Evolutionary conservation across 768 basidiomycete genomes (phyloP).

Genomic region (Lactarius deliciosus): DNA sequence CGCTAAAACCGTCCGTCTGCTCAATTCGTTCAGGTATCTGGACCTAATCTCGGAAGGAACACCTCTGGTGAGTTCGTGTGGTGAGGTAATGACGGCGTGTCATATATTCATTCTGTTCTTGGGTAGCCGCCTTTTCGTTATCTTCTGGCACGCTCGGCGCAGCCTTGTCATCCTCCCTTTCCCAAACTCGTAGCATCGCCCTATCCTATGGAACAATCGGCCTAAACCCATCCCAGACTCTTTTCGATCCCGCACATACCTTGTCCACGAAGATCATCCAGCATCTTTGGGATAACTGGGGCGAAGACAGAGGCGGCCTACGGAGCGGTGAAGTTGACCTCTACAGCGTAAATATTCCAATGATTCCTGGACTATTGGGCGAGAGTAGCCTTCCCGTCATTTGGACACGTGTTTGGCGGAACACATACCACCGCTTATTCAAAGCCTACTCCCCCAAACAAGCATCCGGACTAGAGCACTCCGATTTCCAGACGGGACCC

Average conservation of each 20-base stretch:
- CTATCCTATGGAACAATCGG: constrained; percentile 83
- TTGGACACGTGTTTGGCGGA: constrained; percentile 87
- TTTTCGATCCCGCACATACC: constrained; percentile 69
- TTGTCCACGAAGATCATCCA: constrained; percentile 66
- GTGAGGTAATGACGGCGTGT: constrained; percentile 2
- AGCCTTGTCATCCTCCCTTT: constrained; percentile 76
- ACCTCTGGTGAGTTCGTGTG: constrained; percentile 57
- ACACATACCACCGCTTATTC: constrained; percentile 81
- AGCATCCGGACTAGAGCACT: constrained; percentile 29
- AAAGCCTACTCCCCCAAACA: constrained; percentile 40
- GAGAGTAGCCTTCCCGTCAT: constrained; percentile 62
- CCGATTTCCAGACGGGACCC: constrained; percentile 43
- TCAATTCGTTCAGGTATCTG: constrained; percentile 74
- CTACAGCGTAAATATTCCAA: constrained; percentile 86
- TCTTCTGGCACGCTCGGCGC: constrained; percentile 94
- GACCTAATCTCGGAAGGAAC: constrained; percentile 84
- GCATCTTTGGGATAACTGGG: constrained; percentile 86
- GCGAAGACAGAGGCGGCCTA: constrained; percentile 57
- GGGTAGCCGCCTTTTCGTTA: constrained; percentile 75
- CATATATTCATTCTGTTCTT: neutral
- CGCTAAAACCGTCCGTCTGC: neutral
- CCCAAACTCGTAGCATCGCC: constrained; percentile 71
- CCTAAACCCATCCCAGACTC: constrained; percentile 48
- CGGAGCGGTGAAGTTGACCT: constrained; percentile 70
- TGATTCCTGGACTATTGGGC: constrained; percentile 63